Conservation (phyloP, 805 yeast species). For the Myxozyma mucilagina region DNA sequence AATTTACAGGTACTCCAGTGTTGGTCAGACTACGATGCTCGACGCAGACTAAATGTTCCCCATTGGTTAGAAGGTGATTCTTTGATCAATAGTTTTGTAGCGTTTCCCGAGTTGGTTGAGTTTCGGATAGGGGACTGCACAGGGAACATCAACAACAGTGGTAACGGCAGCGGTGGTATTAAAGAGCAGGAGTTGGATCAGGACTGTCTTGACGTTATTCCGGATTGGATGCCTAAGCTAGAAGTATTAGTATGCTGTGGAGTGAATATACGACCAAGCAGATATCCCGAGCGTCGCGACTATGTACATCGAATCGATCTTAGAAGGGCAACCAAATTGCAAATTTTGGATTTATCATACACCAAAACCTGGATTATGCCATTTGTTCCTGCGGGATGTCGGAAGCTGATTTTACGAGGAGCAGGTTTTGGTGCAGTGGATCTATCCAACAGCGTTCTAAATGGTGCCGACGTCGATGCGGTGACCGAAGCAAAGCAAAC, state of each 20-base stretch:
- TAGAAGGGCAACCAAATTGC: constrained; percentile 9
- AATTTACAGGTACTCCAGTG: constrained; percentile 13
- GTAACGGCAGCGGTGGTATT: neutral
- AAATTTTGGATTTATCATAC: constrained; percentile 10
- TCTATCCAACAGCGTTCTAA: constrained; percentile 12
- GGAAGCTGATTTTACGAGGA: constrained; percentile 15
- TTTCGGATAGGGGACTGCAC: constrained; percentile 13
- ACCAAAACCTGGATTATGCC: constrained; percentile 26
- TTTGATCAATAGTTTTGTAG: constrained; percentile 4
- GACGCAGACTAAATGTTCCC: constrained; percentile 20
- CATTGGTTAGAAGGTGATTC: constrained; percentile 22
- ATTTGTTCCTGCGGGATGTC: constrained; percentile 15
- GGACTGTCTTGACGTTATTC: constrained; percentile 19
- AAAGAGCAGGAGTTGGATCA: constrained; percentile 26
- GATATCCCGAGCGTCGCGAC: constrained; percentile 17
- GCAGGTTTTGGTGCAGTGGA: constrained; percentile 25
- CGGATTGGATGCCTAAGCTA: constrained; percentile 27
- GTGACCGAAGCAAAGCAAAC: neutral
- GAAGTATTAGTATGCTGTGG: constrained; percentile 15
- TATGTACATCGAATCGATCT: constrained; percentile 19
- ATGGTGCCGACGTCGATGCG: constrained; percentile 10
- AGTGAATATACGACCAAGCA: constrained; percentile 18
- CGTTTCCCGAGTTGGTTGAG: constrained; percentile 22
- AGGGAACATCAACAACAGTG: neutral
- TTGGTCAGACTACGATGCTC: constrained; percentile 21